Percentiles rank a stretch among this genome's conserved stretches.
These are phyloP conservation scores for Magnolia sinica DNA, from an alignment of 164 flowering plant species.

Conservation along the genomic window DNA sequence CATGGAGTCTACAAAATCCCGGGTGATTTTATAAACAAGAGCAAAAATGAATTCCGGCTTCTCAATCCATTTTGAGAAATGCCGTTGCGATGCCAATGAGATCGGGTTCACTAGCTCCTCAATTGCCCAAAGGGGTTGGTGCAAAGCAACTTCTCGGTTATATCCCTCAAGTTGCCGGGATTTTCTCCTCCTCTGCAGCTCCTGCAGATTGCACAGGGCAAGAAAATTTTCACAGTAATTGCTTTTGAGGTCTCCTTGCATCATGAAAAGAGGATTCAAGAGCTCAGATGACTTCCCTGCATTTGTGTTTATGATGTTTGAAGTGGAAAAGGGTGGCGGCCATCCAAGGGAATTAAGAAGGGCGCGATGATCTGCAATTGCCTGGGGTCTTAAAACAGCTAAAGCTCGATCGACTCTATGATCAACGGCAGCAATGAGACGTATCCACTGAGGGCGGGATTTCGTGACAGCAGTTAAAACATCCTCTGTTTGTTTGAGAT, in stretches of 20 bases:
- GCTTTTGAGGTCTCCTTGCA: constrained; percentile 77
- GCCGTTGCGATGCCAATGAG: constrained; percentile 60
- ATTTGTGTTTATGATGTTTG: constrained; percentile 38
- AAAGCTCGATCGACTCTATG: constrained; percentile 88
- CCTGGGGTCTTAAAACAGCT: constrained; percentile 88
- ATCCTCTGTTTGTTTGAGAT: constrained; percentile 62
- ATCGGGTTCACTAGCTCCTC: constrained; percentile 96
- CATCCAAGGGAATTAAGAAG: constrained; percentile 92
- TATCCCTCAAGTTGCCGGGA: constrained; percentile 75
- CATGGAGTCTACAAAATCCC: constrained; percentile 87
- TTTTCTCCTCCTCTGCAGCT: constrained; percentile 70
- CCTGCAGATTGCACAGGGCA: constrained; percentile 79
- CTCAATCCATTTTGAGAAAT: constrained; percentile 85
- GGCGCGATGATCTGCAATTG: constrained; percentile 80
- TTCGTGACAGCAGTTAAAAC: constrained; percentile 53
- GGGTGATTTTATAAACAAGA: constrained; percentile 73
- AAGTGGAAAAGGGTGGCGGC: constrained; percentile 81
- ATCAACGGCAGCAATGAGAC: constrained; percentile 86
- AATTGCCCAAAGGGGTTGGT: constrained; percentile 92
- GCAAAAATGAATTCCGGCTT: constrained; percentile 93
- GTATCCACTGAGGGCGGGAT: constrained; percentile 70
- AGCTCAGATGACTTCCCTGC: constrained; percentile 36
- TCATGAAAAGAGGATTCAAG: constrained; percentile 69
- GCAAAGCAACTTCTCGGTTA: constrained; percentile 43
- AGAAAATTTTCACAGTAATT: constrained; percentile 78